A percentile compares a stretch with the other conserved stretches of the same genome.
Conservation (phyloP, 1,139 yeast species). For the Magnusiomyces ingens region DNA sequence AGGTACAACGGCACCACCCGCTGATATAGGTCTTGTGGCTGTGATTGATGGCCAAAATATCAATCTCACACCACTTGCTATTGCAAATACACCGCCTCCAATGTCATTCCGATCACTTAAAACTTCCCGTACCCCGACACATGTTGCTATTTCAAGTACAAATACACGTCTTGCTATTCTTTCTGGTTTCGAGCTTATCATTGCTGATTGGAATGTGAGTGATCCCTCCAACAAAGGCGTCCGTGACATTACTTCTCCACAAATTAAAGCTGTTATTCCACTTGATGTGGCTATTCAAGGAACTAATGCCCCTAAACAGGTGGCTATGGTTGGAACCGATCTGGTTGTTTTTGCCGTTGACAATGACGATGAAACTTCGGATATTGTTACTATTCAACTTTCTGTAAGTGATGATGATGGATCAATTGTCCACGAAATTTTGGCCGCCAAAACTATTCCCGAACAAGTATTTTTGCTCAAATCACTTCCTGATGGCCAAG, state of each 20-base stretch:
- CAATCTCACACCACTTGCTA: conserved; percentile 71
- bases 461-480: conserved; percentile 51
- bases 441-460: conserved; percentile 27
- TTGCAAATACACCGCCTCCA: conserved; percentile 96
- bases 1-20: conserved; percentile 64
- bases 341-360: conserved; percentile 55
- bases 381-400: conserved; percentile 17
- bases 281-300: conserved; percentile 36
- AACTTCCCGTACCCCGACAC: conserved; percentile 47
- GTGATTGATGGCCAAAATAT: conserved; percentile 76
- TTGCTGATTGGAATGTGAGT: conserved; percentile 37
- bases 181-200: conserved; percentile 38
- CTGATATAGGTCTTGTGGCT: conserved; percentile 69
- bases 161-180: conserved; percentile 56
- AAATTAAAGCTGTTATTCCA: conserved; percentile 35
- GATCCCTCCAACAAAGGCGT: conserved; percentile 10
- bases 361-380: conserved; percentile 17
- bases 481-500: conserved; percentile 48
- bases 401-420: conserved; percentile 7
- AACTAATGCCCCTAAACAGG: conserved; percentile 50
- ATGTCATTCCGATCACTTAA: conserved; percentile 64
- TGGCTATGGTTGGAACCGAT: conserved; percentile 49
- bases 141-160: conserved; percentile 57
- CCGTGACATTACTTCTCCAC: conserved; percentile 42
- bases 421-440: conserved; percentile 11